Evolutionary conservation across 2,329 filamentous ascomycete genomes (phyloP).

Genomic region (Fusarium luffae): DNA sequence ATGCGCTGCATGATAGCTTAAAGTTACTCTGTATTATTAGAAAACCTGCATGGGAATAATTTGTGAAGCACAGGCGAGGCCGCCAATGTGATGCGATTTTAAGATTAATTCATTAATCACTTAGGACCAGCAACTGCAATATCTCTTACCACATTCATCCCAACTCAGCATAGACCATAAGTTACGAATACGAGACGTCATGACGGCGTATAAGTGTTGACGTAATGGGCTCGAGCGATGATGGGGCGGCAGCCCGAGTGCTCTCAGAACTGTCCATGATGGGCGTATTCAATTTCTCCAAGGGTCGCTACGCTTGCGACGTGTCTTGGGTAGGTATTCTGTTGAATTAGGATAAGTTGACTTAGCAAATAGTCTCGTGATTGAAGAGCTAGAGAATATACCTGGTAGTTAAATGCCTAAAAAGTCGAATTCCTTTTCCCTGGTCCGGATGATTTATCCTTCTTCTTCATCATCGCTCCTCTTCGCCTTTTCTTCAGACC

Average conservation of each 20-base stretch:
- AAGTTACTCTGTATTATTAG: background rate
- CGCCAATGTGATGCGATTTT: conserved; percentile 22
- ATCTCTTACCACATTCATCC: background rate
- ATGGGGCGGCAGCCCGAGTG: conserved; percentile 7
- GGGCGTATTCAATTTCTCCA: conserved; percentile 19
- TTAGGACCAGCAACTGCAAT: background rate
- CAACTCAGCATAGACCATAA: background rate
- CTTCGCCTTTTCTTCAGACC: background rate
- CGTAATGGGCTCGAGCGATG: conserved; percentile 30
- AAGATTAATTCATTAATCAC: conserved; percentile 14
- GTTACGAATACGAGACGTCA: conserved; percentile 20
- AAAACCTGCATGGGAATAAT: conserved; percentile 2
- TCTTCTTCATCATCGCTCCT: conserved; percentile 1
- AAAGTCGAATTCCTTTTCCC: background rate
- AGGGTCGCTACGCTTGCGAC: background rate
- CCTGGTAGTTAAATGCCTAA: background rate
- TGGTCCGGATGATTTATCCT: background rate
- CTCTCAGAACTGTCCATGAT: conserved; percentile 23
- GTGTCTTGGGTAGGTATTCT: background rate
- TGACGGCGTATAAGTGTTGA: conserved; percentile 29
- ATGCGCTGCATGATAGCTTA: background rate
- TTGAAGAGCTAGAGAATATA: conserved; percentile 1
- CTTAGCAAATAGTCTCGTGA: conserved; percentile 25
- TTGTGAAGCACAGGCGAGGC: background rate
- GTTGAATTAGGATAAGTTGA: background rate